Evolutionary conservation across 306 rosid genomes (phyloP), one percentile per base, ranked within the genome.

Genomic region (Inga oerstediana): DNA sequence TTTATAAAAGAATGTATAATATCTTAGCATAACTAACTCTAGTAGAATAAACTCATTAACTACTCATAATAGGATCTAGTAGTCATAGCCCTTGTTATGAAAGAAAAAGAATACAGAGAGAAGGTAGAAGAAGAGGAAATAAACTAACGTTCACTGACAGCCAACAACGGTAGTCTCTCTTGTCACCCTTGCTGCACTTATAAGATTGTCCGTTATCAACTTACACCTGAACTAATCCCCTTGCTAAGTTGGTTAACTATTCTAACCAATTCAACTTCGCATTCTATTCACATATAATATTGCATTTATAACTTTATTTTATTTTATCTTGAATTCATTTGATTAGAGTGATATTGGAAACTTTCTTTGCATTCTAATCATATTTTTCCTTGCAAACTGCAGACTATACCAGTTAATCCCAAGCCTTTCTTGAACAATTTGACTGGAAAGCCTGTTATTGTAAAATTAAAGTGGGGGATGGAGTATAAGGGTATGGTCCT

Each of bases 391-490:
- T 10, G 3, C 73, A 43, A 64, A 80, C 70, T 75, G 86, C 86
- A 88, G 91, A 88, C 91, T 32, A 86, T 88, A 74, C 91, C 91
- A 62, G 91, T 88, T 72, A 88, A 88, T 39, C 91, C 91, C 56
- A 88, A 88, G 72, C 91, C 91, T 39, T 88, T 88, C 87, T 79
- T 88, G 89, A 88, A 88, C 84, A 88, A 88, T 86, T 86, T 88
- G 89, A 88, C 91, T n/a, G 91, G 91, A 69, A 88, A 88, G 69
- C 89, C 54, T 54, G 91, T 88, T 22, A 88, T 88, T 81, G 91
- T 88, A 20, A 88, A 88, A 72, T 76, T 88, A 0, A 88, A 88
- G 82, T 88, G 91, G 91, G 91, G 91, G 76, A 88, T 88, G 91
- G 91, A 88, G 77, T 88, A 88, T 84, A 88, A 88, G 70, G 91